These are phyloP conservation scores for Xylariaceae sp. DNA, from an alignment of 2,329 filamentous ascomycete species.

Conservation along the genomic window DNA sequence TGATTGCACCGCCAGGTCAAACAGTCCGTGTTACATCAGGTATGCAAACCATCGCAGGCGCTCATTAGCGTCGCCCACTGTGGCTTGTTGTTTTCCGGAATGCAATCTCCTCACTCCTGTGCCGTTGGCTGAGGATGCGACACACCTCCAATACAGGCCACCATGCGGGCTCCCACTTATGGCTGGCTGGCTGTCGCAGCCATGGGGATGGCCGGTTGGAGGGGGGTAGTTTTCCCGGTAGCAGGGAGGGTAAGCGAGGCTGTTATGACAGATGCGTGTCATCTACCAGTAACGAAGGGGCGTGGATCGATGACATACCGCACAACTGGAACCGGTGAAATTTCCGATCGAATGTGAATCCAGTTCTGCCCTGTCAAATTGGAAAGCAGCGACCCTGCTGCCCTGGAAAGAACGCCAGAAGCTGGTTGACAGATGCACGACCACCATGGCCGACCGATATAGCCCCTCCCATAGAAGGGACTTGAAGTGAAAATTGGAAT, in stretches of 20 bases:
- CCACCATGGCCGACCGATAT: no score
- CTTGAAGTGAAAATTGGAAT: conserved; percentile 1
- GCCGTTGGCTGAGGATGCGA: conserved; percentile 14
- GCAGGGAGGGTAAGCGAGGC: conserved; percentile 8
- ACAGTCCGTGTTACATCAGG: conserved; percentile 1
- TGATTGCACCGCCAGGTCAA: background rate
- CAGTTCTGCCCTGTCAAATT: no score
- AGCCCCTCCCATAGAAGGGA: background rate
- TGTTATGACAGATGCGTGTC: conserved; percentile 2
- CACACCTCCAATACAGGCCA: conserved; percentile 12
- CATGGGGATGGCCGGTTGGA: conserved; percentile 3
- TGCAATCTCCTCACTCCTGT: conserved; percentile 3
- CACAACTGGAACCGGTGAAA: no score
- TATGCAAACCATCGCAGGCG: conserved; percentile 8
- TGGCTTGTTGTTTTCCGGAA: conserved; percentile 5
- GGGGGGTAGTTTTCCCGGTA: conserved; percentile 1
- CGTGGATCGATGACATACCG: background rate
- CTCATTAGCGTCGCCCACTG: conserved; percentile 5
- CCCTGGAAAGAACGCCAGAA: no score
- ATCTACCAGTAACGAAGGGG: background rate
- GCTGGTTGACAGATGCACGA: no score
- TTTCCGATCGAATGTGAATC: no score
- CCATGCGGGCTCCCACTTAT: conserved; percentile 17
- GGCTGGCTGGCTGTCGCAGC: conserved; percentile 5
- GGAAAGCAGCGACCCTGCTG: no score